Evolutionary conservation across 208 protist genomes (phyloP).

Genomic region (Trypanosoma platydactyli): DNA sequence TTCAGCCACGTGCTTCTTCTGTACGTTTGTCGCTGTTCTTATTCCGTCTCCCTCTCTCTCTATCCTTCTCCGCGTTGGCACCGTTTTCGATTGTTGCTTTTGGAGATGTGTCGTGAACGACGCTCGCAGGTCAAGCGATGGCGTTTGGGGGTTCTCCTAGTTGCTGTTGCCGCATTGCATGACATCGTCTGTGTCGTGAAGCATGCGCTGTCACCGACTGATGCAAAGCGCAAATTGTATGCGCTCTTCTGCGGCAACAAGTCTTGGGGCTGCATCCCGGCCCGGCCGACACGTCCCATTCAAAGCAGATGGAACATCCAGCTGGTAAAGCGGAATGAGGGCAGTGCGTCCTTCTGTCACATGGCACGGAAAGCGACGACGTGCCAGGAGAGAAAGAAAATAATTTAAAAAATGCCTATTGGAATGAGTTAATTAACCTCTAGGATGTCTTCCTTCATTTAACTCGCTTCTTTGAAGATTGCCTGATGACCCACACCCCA

Average conservation of each 20-base stretch:
- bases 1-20: too few species aligned
- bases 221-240: slow-evolving; percentile 55
- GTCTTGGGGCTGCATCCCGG: slow-evolving; percentile 49
- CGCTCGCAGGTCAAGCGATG: slow-evolving; percentile 44
- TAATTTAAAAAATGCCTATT: too few species aligned
- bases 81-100: slow-evolving; percentile 51
- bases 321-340: slow-evolving; percentile 37
- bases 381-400: slow-evolving; percentile 46
- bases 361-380: slow-evolving; percentile 56
- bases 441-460: slow-evolving; percentile 52
- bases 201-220: slow-evolving; percentile 34
- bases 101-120: slow-evolving; percentile 49
- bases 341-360: slow-evolving; percentile 41
- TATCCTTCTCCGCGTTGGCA: slow-evolving; percentile 59
- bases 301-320: slow-evolving; percentile 69
- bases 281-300: slow-evolving; percentile 58
- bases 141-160: slow-evolving; percentile 48
- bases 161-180: slow-evolving; percentile 45
- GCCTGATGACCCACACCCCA: slow-evolving; percentile 31
- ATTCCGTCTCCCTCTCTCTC: too few species aligned
- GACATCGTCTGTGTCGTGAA: slow-evolving; percentile 55
- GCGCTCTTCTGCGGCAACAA: slow-evolving; percentile 67
- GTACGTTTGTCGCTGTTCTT: too few species aligned
- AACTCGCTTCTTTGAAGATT: slow-evolving; percentile 47
- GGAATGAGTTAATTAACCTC: slow-evolving; percentile 25